Conservation (phyloP, 2,329 filamentous ascomycete species). For the Nigrograna mackinnonii region DNA sequence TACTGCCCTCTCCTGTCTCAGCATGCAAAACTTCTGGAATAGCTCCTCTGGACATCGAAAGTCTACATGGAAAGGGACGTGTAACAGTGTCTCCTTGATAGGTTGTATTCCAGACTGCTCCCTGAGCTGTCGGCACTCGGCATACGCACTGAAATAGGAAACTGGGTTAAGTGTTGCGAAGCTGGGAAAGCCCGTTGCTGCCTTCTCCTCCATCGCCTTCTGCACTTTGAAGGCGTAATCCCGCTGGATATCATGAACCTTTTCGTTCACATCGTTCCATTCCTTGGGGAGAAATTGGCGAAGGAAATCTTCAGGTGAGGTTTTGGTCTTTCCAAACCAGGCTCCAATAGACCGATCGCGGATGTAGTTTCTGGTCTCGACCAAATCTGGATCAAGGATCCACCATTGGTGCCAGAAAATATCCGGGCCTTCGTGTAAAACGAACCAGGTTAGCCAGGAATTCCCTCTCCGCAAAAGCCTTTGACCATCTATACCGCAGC, state of each 20-base stretch:
- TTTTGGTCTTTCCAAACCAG: conserved; percentile 17
- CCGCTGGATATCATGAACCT: conserved; percentile 21
- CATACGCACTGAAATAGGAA: conserved; percentile 25
- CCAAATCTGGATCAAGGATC: conserved; percentile 12
- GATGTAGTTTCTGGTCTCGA: conserved; percentile 26
- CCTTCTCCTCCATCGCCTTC: conserved; percentile 22
- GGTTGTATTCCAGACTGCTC: conserved; percentile 11
- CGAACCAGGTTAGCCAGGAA: conserved; percentile 37
- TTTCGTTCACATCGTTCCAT: conserved; percentile 21
- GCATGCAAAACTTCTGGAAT: conserved; percentile 14
- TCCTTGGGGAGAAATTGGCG: conserved; percentile 15
- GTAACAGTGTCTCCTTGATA: conserved; percentile 17
- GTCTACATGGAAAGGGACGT: conserved; percentile 31
- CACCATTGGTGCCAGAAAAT: conserved; percentile 39
- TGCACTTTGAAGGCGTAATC: conserved; percentile 21
- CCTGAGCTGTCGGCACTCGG: conserved; percentile 15
- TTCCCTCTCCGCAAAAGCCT: conserved; percentile 26
- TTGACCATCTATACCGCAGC: conserved; percentile 26
- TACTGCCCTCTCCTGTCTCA: conserved; percentile 5
- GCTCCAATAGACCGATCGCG: conserved; percentile 26
- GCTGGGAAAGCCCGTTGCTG: conserved; percentile 6
- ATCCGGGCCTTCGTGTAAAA: conserved; percentile 30
- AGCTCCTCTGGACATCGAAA: conserved; percentile 31
- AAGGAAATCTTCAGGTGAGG: conserved; percentile 17
- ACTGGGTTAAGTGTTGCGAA: conserved; percentile 20